Base-by-base conservation (phyloP, 331 rosid species). In the Quercus phellos region DNA sequence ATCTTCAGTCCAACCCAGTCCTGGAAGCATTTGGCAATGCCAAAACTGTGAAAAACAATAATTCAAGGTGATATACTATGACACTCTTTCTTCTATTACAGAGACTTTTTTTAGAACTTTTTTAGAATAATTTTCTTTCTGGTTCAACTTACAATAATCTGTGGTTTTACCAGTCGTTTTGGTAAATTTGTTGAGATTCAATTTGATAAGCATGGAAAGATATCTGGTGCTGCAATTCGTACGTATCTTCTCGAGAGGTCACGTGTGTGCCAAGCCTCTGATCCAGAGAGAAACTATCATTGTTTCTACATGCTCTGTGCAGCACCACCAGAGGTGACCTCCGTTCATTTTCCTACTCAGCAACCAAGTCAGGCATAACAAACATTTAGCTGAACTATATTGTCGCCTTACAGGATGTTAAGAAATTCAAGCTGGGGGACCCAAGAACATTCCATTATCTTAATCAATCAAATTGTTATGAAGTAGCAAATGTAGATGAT, bases 291-390 rank as follows among this genome's bases (percentile, higher is more conserved):
- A 78, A 92, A 90, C 85, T 92, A 92, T 78, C 97, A 92, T 82
- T 92, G 97, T 79, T 92, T 92, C 85, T 92, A 92, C 92, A 90
- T 92, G 95, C 90, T 92, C 51, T 92, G 97, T 81, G 86, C 97
- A 32, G 97, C 97, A 76, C 97, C 97, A 74, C 87, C 84, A 38
- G 95, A 92, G 93, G 97, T 92, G 73, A 84, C 42, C 21, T 73
- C 61, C 68, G 51, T 64, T 73, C 73, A 64, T 53, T 17, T 19
- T 43, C 76, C 66, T 61, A 58, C 56, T 4, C 60, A 74, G n/a
- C 38, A 71, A 68, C 5, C 51, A 54, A 70, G 70, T 35, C 54
- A 77, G 59, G 60, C 58, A 26, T n/a, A 26, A 58, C 67, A 77
- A 59, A 4, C 63, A 43, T 78, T 79, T 81, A 69, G 79, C 74